Evolutionary conservation across 306 rosid genomes (phyloP), one percentile per base, ranked within the genome.

Genomic region (Oemleria cerasiformis): DNA sequence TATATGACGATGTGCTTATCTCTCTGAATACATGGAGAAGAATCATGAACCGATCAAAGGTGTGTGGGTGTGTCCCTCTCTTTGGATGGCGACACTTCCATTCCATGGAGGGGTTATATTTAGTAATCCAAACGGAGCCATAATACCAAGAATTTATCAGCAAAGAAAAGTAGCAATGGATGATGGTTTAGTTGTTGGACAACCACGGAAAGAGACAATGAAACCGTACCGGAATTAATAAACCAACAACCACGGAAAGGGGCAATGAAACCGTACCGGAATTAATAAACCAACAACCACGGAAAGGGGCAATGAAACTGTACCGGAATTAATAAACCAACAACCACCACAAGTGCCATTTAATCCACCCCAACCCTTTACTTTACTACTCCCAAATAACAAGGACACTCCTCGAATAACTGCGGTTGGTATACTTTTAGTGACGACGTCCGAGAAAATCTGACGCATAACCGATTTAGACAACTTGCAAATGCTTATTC

Each of bases 271-370:
- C 63, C 40, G n/a, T 20, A 59, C 63, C 39, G 16, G 6, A 69
- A 69, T 39, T 20, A 54, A 40, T 69, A 55, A 51, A 51, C 36
- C 36, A 50, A 51, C 47, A 10, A 49, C 30, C 72, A 39, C 8
- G 5, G 50, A 19, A 39, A n/a, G 20, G 40, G 21, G 5, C 10
- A 8, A 4, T 5, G 36, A 14, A 8, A 6, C 16, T 9, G 15
- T 12, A 43, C 62, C 48, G 13, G 5, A 68, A 68, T 51, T 38
- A 51, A 68, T 68, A 70, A 53, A 56, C 54, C 53, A 40, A 55
- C 64, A 13, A 55, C 40, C 40, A 9, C 4, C 34, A 55, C 7
- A 41, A 20, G 54, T 7, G 21, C 51, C 73, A 51, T 51, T 19
- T 19, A 68, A 19, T 19, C 49, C 13, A 7, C 3, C 2, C 38